Base-by-base conservation (phyloP, 306 rosid species). In the Myrica gale region DNA sequence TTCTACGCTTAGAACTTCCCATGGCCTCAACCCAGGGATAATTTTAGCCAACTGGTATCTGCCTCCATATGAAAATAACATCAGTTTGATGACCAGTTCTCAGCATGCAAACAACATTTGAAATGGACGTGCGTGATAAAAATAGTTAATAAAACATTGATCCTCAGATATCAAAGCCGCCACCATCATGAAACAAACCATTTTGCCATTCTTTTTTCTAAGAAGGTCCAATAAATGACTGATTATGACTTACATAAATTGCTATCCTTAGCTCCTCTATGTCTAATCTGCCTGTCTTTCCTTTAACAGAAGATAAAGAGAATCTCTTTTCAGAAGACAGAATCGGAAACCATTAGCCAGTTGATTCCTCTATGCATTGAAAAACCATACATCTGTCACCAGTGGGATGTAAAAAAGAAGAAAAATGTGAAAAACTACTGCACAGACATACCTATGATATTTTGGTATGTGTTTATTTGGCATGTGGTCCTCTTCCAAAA, bases 1-100 rank as follows among this genome's bases (percentile, higher is more conserved):
- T 89, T 95, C 97, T 37, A 95, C 66, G 65, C 97, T 92, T 46
- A 95, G 82, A 85, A 95, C 96, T 87, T 95, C 97, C 97, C 98
- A 95, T 39, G 98, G 98, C 80, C 98, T 89, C 84, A 95, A 85
- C 32, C 96, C 93, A 26, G 98, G 96, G 72, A 95, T 88, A 58
- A 88, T 19, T 74, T 86, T 71, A 48, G 88, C 88, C 88, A 95
- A 80, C 70, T 83, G 76, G 20, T 72, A 50, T 79, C 97, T 94
- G 74, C 52, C 77, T 80, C 83, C 43, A 43, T 72, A 73, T 58
- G 71, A 20, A 71, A 53, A 12, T 37, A 12, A 41, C 9, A 8
- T n/a, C 42, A 46, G 54, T 44, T 57, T 47, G 45, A 76, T 41
- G 3, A 10, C 37, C n/a, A 52, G 37, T 39, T 67, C 44, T 46